Percentiles rank a stretch among this genome's conserved stretches.
phyloP scores from a whole-genome alignment of 2,329 filamentous ascomycete species.

The Hymenoscyphus albidus region DNA sequence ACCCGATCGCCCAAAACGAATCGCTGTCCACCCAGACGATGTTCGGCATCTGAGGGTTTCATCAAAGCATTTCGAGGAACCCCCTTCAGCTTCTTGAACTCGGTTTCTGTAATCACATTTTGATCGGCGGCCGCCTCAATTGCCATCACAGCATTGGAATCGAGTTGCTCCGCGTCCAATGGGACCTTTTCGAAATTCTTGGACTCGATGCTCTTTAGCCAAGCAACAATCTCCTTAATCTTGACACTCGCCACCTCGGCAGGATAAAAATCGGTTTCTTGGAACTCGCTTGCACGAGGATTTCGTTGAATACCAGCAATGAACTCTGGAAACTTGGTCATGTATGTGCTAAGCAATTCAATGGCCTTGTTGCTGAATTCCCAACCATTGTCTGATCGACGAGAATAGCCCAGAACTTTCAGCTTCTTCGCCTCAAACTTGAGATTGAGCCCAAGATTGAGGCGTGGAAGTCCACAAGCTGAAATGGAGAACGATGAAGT shows the following conservation, averaged over 20 bases:
- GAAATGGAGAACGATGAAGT: constrained; percentile 89
- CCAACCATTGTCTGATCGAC: constrained; percentile 83
- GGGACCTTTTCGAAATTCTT: constrained; percentile 95
- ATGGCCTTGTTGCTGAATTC: constrained; percentile 89
- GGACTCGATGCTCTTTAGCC: constrained; percentile 87
- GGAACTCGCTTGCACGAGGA: constrained; percentile 78
- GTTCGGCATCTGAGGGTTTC: constrained; percentile 93
- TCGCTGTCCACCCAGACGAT: constrained; percentile 78
- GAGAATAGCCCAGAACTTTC: constrained; percentile 93
- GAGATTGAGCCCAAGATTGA: constrained; percentile 90
- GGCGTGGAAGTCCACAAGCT: constrained; percentile 67
- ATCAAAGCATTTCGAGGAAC: constrained; percentile 85
- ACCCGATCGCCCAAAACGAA: constrained; percentile 87
- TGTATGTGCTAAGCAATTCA: constrained; percentile 78
- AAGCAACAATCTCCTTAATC: constrained; percentile 89
- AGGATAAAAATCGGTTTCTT: constrained; percentile 82
- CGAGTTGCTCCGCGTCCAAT: constrained; percentile 91
- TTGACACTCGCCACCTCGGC: constrained; percentile 67
- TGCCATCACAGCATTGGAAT: constrained; percentile 79
- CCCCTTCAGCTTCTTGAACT: constrained; percentile 67
- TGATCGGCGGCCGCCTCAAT: constrained; percentile 75
- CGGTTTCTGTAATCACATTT: constrained; percentile 48
- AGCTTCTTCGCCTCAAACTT: constrained; percentile 96
- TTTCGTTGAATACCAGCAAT: constrained; percentile 84
- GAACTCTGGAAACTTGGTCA: constrained; percentile 92